phyloP scores from a whole-genome alignment of 805 yeast species.

The Ogataea nakhonphanomensis region DNA sequence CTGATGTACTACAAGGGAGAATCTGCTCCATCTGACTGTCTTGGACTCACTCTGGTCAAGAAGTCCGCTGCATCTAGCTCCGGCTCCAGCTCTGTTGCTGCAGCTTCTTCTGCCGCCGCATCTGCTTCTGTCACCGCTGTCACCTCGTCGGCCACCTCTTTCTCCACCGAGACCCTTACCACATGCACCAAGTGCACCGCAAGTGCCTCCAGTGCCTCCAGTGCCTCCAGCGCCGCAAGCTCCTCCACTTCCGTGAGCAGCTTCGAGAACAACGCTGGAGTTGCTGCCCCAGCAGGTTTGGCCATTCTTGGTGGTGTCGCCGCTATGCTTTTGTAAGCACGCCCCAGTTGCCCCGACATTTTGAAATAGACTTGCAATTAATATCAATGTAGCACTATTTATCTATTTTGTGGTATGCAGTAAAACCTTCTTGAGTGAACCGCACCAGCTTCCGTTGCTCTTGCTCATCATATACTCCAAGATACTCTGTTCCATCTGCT shows the following conservation, averaged over 20 bases:
- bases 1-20: constrained; percentile 24
- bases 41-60: constrained; percentile 4
- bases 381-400: not conserved
- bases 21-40: constrained; percentile 22
- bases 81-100: not conserved
- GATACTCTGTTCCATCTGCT: constrained; percentile 31
- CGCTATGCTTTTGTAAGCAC: constrained; percentile 10
- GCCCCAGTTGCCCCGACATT: not conserved
- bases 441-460: constrained; percentile 62
- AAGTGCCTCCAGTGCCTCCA: not conserved
- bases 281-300: constrained; percentile 15
- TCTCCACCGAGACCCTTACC: constrained; percentile 1
- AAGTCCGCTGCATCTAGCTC: not conserved
- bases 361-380: too few species aligned
- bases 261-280: constrained; percentile 10
- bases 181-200: constrained; percentile 5
- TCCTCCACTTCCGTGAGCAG: constrained; percentile 7
- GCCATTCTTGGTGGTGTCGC: constrained; percentile 16
- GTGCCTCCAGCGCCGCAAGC: constrained; percentile 1
- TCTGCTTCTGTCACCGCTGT: constrained; percentile 4
- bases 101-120: not conserved
- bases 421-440: constrained; percentile 57
- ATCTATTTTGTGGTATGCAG: not conserved
- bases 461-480: constrained; percentile 55
- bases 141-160: constrained; percentile 4